Conservation (phyloP, 768 basidiomycete genomes). For the Lepiota subincarnata region DNA sequence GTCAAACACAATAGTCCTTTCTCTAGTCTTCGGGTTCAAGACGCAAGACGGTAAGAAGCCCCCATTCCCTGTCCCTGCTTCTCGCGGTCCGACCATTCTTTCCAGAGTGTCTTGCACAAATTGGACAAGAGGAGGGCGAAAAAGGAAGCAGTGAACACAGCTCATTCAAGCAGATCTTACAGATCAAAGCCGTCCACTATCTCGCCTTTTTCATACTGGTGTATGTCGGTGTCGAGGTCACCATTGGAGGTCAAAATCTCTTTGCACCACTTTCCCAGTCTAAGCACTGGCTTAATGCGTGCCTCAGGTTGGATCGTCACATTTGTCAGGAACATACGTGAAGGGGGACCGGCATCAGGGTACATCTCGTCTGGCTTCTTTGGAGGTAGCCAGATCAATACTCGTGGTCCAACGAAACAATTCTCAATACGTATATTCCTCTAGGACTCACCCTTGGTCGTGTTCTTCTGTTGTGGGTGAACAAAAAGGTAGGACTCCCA, state of each 20-base stretch:
- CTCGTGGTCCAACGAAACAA: not conserved
- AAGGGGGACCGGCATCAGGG: slow-evolving; percentile 34
- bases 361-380: slow-evolving; percentile 54
- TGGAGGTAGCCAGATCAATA: slow-evolving; percentile 36
- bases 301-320: slow-evolving; percentile 77
- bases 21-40: slow-evolving; percentile 62
- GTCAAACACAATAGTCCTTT: slow-evolving; percentile 48
- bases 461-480: slow-evolving; percentile 50
- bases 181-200: slow-evolving; percentile 50
- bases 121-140: slow-evolving; percentile 45
- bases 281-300: not conserved
- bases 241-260: slow-evolving; percentile 35
- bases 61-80: not conserved
- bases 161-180: slow-evolving; percentile 47
- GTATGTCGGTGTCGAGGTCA: slow-evolving; percentile 70
- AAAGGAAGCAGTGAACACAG: slow-evolving; percentile 33
- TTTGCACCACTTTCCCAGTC: slow-evolving; percentile 12
- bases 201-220: slow-evolving; percentile 62
- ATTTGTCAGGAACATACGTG: slow-evolving; percentile 36
- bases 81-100: not conserved
- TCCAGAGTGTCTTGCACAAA: slow-evolving; percentile 49
- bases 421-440: not conserved
- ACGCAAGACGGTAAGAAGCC: slow-evolving; percentile 55
- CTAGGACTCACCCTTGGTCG: slow-evolving; percentile 58
- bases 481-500: slow-evolving; percentile 35